Evolutionary conservation across 139 green algal species (phyloP), one percentile per base, ranked within the genome.

Genomic region (Coelastrella sp.): DNA sequence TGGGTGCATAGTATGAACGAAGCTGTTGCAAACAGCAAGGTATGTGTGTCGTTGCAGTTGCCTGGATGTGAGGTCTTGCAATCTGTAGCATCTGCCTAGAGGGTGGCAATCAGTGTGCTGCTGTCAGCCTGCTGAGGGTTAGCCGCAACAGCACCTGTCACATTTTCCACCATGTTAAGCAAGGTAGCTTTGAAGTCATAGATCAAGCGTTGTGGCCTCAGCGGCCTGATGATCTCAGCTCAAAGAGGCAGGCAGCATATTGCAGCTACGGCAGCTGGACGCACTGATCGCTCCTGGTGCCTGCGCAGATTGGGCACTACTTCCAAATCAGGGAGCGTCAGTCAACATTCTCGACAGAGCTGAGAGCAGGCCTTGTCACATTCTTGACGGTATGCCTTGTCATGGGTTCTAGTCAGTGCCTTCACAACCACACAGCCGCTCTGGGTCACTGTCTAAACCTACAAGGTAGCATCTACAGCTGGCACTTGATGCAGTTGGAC

Each of bases 351-450:
- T 95, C 82, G 5, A 95, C 92, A 0, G 96, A 98, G 92, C 58
- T 97, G 11, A 85, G 94, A 3, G 96, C 95, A 3, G 96, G 96
- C 10, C 90, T 91, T 13, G 95, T 97, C 23, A 97, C 96, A 19
- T 98, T 98, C 84, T 92, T 98, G 5, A 98, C 96, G 81, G 92
- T 95, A 64, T 7, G 86, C 84, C 56, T 76, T 4, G 19, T 23
- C 32, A 47, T 7, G 7, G 80, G 59, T 59, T 5, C 32, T 65
- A 32, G 7, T 22, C 7, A 6, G 8, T 3, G 32, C 32, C 8
- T 80, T 32, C 32, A 71, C 3, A n/a, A 20, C 7, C 64, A 14
- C 0, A 71, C 32, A 47, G 32, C 32, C 32, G 64, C 64, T 14
- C 64, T 71, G 7, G 3, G 16, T 71, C 5, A 5, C 4, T 47